Conservation (phyloP, 176 grass and related monocot genomes). For the Aegilops sharonensis region DNA sequence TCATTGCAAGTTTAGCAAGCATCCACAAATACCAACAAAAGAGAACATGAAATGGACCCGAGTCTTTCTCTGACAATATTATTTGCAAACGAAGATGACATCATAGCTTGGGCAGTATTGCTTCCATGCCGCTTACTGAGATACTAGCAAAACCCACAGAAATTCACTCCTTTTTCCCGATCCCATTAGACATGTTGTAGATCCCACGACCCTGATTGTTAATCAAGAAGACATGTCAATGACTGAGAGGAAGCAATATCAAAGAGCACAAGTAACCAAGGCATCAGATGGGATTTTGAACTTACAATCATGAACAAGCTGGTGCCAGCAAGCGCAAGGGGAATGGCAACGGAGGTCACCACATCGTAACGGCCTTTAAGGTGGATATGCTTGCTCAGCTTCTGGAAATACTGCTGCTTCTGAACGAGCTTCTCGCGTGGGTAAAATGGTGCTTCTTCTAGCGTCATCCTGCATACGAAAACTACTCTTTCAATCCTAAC, state of each 20-base stretch:
- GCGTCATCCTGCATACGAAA: conserved; percentile 55
- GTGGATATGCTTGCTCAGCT: conserved; percentile 51
- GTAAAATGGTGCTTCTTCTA: conserved; percentile 58
- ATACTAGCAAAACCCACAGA: not conserved
- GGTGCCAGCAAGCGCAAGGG: conserved; percentile 53
- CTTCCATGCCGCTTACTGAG: conserved; percentile 18
- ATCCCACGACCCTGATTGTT: conserved; percentile 50
- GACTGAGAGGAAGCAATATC: not conserved
- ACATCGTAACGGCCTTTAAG: conserved; percentile 59
- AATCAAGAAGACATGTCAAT: not conserved
- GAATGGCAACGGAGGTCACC: conserved; percentile 61
- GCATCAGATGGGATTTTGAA: not conserved
- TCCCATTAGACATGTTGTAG: conserved; percentile 60
- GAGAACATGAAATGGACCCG: not conserved
- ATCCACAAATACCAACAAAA: conserved; percentile 29
- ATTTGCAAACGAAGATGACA: conserved; percentile 29
- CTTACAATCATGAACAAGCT: conserved; percentile 58
- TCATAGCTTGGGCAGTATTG: not conserved
- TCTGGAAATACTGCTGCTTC: conserved; percentile 52
- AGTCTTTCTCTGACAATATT: conserved; percentile 30
- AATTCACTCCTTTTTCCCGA: conserved; percentile 61
- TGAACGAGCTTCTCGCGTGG: conserved; percentile 56
- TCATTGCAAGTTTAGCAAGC: conserved; percentile 8
- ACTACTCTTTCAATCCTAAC: not conserved
- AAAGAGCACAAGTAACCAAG: not conserved